Percentiles rank a stretch among this genome's conserved stretches.
These are phyloP conservation scores for Claviceps maximensis DNA, from an alignment of 2,329 filamentous ascomycete species.

Conservation along the genomic window DNA sequence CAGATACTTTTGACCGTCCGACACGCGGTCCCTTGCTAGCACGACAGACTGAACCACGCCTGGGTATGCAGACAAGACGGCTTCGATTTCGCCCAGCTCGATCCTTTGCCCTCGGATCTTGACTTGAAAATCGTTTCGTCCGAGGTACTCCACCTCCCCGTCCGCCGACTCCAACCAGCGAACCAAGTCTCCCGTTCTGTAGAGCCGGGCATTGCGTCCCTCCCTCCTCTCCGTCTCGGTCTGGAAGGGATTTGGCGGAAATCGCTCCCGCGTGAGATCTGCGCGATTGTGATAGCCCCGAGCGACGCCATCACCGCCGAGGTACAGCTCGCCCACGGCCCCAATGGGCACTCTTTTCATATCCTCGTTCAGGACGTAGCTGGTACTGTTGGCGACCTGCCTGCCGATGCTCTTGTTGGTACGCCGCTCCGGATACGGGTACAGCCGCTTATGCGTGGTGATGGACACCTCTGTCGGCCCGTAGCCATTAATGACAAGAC, in stretches of 20 bases:
- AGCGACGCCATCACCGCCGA: background rate
- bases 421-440: background rate
- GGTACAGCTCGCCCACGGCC: background rate
- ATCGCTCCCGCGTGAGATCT: background rate
- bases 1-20: background rate
- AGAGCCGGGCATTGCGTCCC: background rate
- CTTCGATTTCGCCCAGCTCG: slow-evolving; percentile 1
- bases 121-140: slow-evolving; percentile 1
- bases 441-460: background rate
- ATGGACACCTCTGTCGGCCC: slow-evolving; percentile 7
- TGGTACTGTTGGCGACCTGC: background rate
- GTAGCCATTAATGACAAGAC: slow-evolving; percentile 7
- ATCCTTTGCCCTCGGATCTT: background rate
- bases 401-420: background rate
- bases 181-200: slow-evolving; percentile 1
- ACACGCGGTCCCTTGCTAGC: background rate
- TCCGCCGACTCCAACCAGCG: background rate
- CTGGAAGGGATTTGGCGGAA: background rate
- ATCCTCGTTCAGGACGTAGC: background rate
- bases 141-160: background rate
- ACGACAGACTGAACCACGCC: background rate
- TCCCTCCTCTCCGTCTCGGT: background rate
- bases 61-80: background rate
- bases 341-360: slow-evolving; percentile 1
- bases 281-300: background rate